phyloP scores from a whole-genome alignment of 2,329 filamentous ascomycete species.

The Alternaria burnsii region DNA sequence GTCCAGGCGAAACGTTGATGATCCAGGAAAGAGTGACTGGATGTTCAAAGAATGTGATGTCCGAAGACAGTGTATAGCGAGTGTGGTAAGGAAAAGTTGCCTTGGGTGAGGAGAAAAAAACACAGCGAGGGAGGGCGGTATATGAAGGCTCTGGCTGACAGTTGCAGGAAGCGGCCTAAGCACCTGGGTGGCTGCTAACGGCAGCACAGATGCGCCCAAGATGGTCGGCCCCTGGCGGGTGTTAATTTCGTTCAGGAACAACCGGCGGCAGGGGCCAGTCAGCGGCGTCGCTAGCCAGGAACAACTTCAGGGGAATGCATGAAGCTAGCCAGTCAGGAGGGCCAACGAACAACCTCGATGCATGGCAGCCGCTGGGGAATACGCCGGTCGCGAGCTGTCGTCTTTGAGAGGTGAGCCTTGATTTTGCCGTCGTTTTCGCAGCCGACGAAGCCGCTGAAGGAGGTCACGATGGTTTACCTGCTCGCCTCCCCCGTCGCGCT shows the following conservation, averaged over 20 bases:
- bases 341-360: constrained; percentile 17
- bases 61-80: constrained; percentile 47
- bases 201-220: constrained; percentile 25
- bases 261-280: constrained; percentile 37
- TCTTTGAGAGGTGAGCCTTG: constrained; percentile 58
- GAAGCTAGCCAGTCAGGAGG: constrained; percentile 32
- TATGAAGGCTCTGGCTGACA: constrained; percentile 42
- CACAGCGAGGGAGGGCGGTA: constrained; percentile 30
- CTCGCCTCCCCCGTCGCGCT: not conserved
- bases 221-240: constrained; percentile 41
- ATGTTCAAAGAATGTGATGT: constrained; percentile 47
- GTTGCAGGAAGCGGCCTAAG: constrained; percentile 44
- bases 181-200: constrained; percentile 22
- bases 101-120: constrained; percentile 43
- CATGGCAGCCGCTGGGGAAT: constrained; percentile 29
- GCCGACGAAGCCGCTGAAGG: constrained; percentile 13
- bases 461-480: constrained; percentile 8
- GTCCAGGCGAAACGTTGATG: constrained; percentile 36
- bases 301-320: constrained; percentile 29
- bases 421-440: constrained; percentile 7
- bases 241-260: constrained; percentile 49
- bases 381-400: constrained; percentile 70
- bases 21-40: constrained; percentile 52
- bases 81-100: constrained; percentile 46
- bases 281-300: constrained; percentile 36